These are phyloP conservation scores for Populus ilicifolia DNA, from an alignment of 345 rosid species.

Conservation along the genomic window DNA sequence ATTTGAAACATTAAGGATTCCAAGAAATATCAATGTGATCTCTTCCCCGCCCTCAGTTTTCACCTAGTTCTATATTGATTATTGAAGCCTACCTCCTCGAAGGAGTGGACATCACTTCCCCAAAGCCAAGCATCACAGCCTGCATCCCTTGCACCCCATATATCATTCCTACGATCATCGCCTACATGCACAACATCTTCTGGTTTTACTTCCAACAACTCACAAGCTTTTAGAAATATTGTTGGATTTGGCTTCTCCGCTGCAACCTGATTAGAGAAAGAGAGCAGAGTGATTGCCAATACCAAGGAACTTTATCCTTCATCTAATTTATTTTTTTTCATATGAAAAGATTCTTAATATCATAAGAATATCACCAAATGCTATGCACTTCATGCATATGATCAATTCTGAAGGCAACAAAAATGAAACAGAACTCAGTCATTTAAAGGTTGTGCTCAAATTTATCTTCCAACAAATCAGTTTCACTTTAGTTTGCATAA, in stretches of 20 bases:
- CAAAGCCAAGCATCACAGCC: slow-evolving; percentile 99
- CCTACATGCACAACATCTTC: slow-evolving; percentile 97
- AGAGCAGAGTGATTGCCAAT: slow-evolving; percentile 3
- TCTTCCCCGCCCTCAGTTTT: background rate
- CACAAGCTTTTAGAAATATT: slow-evolving; percentile 92
- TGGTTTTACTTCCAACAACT: slow-evolving; percentile 71
- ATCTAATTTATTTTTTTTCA: background rate
- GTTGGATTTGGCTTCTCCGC: slow-evolving; percentile 98
- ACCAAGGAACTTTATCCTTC: background rate
- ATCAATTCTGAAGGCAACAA: background rate
- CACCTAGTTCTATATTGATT: background rate
- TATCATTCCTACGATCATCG: slow-evolving; percentile 94
- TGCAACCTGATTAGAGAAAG: slow-evolving; percentile 52
- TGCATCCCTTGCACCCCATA: slow-evolving; percentile 99
- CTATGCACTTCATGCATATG: background rate
- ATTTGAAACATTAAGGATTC: background rate
- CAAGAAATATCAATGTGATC: background rate
- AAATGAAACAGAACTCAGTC: background rate
- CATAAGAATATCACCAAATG: background rate
- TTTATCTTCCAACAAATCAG: background rate
- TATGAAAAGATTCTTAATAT: background rate
- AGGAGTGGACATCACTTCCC: slow-evolving; percentile 92
- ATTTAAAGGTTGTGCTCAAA: background rate
- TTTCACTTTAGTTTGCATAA: background rate
- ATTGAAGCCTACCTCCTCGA: slow-evolving; percentile 56